Conservation (phyloP, 2,329 filamentous ascomycete genomes). For the Fusarium tanahbumbuense region DNA sequence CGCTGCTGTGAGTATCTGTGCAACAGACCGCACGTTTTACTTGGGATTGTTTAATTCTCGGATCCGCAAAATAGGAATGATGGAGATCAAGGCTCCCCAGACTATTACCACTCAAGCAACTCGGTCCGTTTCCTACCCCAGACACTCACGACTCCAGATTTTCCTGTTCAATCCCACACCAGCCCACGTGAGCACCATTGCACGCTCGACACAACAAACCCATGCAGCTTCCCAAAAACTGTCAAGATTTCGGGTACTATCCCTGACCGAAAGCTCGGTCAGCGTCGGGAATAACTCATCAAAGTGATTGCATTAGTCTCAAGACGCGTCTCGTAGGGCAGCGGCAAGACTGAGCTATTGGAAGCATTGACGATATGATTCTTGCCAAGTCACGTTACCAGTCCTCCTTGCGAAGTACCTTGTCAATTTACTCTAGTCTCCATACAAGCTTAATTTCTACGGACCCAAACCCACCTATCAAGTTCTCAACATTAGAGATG, state of each 20-base stretch:
- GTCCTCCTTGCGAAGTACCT: too few relatives aligned
- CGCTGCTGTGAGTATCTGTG: too few relatives aligned
- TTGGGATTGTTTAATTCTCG: accelerated
- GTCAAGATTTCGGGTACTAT: neutral
- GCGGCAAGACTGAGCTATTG: too few relatives aligned
- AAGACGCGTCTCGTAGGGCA: neutral
- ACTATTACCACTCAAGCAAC: neutral
- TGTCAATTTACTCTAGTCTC: neutral
- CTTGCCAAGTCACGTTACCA: neutral
- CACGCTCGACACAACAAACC: neutral
- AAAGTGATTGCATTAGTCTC: neutral
- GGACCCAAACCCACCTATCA: neutral
- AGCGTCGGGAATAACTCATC: neutral
- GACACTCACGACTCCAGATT: neutral
- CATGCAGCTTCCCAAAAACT: neutral
- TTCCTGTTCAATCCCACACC: neutral
- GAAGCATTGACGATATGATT: neutral
- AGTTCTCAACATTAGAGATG: neutral
- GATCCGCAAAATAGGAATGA: neutral
- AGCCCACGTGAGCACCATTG: neutral
- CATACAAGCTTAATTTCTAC: neutral
- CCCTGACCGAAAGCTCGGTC: neutral
- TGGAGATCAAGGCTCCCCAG: neutral
- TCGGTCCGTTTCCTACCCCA: neutral
- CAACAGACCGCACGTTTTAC: too few relatives aligned